A percentile compares a stretch with the other conserved stretches of the same genome.
Evolutionary conservation across 2,329 filamentous ascomycete species (phyloP).

Genomic region (Calonectria honghensis): DNA sequence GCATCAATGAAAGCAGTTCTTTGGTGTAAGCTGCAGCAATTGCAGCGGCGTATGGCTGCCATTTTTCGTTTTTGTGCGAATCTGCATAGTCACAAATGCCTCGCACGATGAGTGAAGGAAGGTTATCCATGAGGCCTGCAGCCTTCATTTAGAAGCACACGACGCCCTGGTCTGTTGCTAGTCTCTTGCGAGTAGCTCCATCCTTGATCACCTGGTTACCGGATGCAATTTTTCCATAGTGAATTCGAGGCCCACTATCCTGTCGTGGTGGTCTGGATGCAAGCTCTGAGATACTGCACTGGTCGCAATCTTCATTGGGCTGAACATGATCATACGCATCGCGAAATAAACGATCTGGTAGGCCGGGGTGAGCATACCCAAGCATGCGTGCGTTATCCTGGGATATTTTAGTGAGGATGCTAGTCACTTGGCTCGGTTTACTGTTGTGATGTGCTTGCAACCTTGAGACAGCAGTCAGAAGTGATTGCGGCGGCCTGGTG

Average conservation of each 20-base stretch:
- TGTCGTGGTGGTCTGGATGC: neutral
- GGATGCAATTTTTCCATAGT: conserved; percentile 52
- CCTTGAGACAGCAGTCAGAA: conserved; percentile 14
- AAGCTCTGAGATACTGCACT: neutral
- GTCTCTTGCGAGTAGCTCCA: conserved; percentile 54
- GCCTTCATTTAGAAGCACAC: conserved; percentile 41
- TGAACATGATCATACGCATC: conserved; percentile 3
- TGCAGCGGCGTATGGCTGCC: conserved; percentile 60
- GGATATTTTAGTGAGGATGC: neutral
- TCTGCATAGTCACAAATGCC: conserved; percentile 63
- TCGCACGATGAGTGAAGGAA: conserved; percentile 58
- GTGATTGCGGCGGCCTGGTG: conserved; percentile 10
- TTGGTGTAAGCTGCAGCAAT: conserved; percentile 56
- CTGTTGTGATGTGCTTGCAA: neutral
- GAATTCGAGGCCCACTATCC: neutral
- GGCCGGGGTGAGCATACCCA: neutral
- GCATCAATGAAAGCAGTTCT: conserved; percentile 40
- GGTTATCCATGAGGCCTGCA: conserved; percentile 48
- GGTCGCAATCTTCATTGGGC: neutral
- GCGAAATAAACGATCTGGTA: conserved; percentile 1
- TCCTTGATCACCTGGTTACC: conserved; percentile 60
- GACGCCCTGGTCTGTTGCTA: conserved; percentile 41
- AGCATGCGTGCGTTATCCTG: neutral
- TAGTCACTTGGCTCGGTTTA: neutral
- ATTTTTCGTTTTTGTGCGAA: conserved; percentile 61